Evolutionary conservation across 345 rosid species (phyloP), one percentile per base, ranked within the genome.

Genomic region (Eucalyptus lansdowneana): DNA sequence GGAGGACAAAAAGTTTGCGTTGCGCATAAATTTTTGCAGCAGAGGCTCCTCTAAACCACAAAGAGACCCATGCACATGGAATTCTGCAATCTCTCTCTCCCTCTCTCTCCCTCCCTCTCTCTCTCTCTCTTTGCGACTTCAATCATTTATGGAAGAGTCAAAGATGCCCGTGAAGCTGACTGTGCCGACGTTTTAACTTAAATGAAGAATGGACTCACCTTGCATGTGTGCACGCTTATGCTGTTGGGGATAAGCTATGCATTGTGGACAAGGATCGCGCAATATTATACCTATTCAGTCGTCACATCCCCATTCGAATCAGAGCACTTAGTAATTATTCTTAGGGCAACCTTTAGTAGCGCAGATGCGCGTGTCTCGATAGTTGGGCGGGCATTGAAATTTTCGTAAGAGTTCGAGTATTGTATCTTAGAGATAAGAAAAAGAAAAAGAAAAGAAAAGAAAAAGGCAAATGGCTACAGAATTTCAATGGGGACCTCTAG

Each of bases 131-230:
- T 37, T 56, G 67, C 16, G 31, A 40, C 87, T 86, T 37, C 80
- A 88, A 89, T 92, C 86, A 92, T 92, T 91, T 89, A 89, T 87
- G 91, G 62, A 89, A 83, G 89, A 42, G 86, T 89, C 42, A 72
- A 89, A 49, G 60, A 86, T 42, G 86, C 93, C 91, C 93, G 94
- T 92, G 92, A 93, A 90, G 89, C 40, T 53, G 86, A 13, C 67
- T 19, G 14, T 86, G 80, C 29, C 34, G 11, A 37, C 45, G 83
- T 37, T 37, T 72, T 40, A 72, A 72, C 45, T 72, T 9, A 19
- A 21, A 37, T 17, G 45, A 37, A 21, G 83, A 72, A 19, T 34
- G 27, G 45, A 42, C 83, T 37, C 45, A 10, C 83, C 45, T 72
- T 72, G 81, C 81, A 37, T 72, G 44, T 37, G 44, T 72, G 44